These are phyloP conservation scores for Colletotrichum noveboracense DNA, from an alignment of 2,329 filamentous ascomycete genomes.

Conservation along the genomic window DNA sequence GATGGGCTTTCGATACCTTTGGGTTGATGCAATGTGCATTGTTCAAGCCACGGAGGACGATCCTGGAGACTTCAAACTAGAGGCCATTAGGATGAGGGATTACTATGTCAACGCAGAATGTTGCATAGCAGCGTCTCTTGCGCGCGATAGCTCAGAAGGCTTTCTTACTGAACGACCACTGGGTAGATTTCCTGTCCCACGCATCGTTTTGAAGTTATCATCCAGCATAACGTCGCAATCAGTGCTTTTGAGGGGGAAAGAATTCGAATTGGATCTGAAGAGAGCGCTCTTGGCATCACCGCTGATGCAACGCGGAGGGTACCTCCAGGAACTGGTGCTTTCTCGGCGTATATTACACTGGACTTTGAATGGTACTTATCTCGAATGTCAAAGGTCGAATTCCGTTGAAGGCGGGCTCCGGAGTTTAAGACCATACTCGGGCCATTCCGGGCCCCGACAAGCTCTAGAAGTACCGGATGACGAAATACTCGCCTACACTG, in stretches of 20 bases:
- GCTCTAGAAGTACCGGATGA: no score
- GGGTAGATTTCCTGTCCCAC: not conserved
- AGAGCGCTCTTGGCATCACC: no score
- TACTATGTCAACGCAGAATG: not conserved
- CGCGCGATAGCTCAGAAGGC: not conserved
- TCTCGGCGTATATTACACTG: no score
- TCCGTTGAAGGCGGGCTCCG: no score
- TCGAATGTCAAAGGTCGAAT: no score
- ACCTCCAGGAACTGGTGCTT: no score
- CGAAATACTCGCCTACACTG: rapidly evolving
- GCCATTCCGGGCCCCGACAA: no score
- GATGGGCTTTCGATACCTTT: not conserved
- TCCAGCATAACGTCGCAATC: no score
- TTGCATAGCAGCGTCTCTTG: not conserved
- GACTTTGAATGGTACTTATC: no score
- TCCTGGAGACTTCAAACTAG: not conserved
- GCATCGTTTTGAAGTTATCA: not conserved
- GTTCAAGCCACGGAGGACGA: not conserved
- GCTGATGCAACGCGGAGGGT: no score
- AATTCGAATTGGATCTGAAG: no score
- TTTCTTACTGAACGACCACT: not conserved
- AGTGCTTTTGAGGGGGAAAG: rapidly evolving
- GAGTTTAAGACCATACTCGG: no score
- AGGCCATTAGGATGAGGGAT: rapidly evolving
- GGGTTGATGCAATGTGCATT: not conserved